Conservation (phyloP, 169 alveolate species). For the Cyclospora cayetanensis region DNA sequence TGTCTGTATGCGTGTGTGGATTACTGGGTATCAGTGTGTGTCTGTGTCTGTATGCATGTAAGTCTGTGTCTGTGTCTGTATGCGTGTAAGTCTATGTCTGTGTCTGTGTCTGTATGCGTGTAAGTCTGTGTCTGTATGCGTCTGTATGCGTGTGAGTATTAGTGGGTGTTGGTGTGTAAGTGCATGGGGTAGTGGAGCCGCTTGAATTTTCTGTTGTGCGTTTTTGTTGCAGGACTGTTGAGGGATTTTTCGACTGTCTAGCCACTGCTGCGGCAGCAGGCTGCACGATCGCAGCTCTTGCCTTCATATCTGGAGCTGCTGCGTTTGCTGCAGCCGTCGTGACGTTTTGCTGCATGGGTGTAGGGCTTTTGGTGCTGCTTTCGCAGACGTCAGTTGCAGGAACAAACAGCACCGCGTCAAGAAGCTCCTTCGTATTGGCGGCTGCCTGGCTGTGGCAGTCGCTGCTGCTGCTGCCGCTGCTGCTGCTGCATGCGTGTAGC, state of each 20-base stretch:
- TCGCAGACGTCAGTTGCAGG: not conserved
- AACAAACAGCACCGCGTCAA: too few relatives aligned
- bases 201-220: too few relatives aligned
- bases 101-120: too few relatives aligned
- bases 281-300: not conserved
- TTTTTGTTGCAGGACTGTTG: not conserved
- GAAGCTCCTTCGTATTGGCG: not conserved
- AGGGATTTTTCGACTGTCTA: not conserved
- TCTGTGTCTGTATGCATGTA: not conserved
- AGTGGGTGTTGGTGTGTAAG: too few relatives aligned
- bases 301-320: too few relatives aligned
- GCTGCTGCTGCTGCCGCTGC: too few relatives aligned
- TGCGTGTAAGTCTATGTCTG: not conserved
- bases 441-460: not conserved
- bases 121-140: too few relatives aligned
- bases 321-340: too few relatives aligned
- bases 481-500: not conserved
- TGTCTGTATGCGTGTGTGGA: too few relatives aligned
- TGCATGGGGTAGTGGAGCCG: too few relatives aligned
- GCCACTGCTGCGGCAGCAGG: constrained; percentile 1
- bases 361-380: not conserved
- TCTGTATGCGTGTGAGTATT: too few relatives aligned
- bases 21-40: not conserved
- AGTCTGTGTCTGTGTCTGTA: not conserved
- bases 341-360: not conserved